Evolutionary conservation across 176 grass and related monocot species (phyloP).

Genomic region (Phragmites australis): DNA sequence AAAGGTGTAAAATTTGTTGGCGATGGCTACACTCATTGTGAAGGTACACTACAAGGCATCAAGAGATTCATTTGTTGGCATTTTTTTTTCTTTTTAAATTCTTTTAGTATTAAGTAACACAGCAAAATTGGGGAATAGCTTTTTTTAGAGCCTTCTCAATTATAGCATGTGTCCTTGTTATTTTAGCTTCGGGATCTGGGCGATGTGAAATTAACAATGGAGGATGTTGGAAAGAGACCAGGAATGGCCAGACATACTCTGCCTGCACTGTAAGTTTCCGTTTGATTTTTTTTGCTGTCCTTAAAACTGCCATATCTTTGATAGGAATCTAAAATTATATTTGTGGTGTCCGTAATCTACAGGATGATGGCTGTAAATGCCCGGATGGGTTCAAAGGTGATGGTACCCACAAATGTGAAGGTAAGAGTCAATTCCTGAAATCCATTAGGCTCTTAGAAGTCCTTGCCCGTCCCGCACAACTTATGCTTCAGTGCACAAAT

Average conservation of each 20-base stretch:
- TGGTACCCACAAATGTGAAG: slow-evolving; percentile 77
- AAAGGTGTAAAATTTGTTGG: slow-evolving; percentile 86
- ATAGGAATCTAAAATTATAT: slow-evolving; percentile 6
- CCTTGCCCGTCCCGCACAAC: background rate
- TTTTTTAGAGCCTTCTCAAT: background rate
- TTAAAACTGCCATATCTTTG: background rate
- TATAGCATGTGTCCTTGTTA: slow-evolving; percentile 6
- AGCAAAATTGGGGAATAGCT: background rate
- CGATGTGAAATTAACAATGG: slow-evolving; percentile 90
- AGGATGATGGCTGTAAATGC: slow-evolving; percentile 90
- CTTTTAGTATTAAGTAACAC: background rate
- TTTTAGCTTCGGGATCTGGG: slow-evolving; percentile 77
- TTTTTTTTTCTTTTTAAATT: background rate
- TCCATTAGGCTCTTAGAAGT: background rate
- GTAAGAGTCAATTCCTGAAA: slow-evolving; percentile 34
- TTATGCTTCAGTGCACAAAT: background rate
- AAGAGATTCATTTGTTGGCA: background rate
- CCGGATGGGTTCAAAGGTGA: slow-evolving; percentile 84
- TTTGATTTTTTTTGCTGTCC: background rate
- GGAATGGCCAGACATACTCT: slow-evolving; percentile 60
- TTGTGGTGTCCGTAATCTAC: slow-evolving; percentile 28
- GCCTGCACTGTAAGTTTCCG: slow-evolving; percentile 76
- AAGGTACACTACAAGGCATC: slow-evolving; percentile 58
- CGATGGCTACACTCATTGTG: slow-evolving; percentile 91
- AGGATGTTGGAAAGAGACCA: slow-evolving; percentile 90